Evolutionary conservation across 2,329 filamentous ascomycete genomes (phyloP).

Genomic region (Moelleriella libera): DNA sequence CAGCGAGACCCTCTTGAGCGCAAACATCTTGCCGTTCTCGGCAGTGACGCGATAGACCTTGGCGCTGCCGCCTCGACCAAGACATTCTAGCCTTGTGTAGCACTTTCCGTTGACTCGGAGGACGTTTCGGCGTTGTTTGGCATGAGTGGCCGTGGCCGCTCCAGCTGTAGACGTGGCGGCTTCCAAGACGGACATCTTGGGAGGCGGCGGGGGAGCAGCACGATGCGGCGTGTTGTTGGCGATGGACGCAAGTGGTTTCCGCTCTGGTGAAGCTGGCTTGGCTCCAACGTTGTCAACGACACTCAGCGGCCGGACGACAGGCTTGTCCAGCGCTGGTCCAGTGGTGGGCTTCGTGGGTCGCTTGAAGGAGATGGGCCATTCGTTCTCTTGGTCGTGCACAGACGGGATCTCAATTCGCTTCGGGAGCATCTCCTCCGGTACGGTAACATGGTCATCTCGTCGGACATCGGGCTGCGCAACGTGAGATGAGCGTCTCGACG

Average conservation of each 20-base stretch:
- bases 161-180: conserved; percentile 75
- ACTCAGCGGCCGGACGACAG: conserved; percentile 34
- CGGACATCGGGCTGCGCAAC: conserved; percentile 8
- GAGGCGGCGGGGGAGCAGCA: conserved; percentile 67
- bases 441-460: conserved; percentile 8
- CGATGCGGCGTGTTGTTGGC: conserved; percentile 61
- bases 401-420: conserved; percentile 42
- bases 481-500: conserved; percentile 16
- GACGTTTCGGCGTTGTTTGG: conserved; percentile 64
- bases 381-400: conserved; percentile 71
- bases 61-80: conserved; percentile 84
- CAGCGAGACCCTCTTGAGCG: conserved; percentile 81
- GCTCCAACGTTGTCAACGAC: conserved; percentile 25
- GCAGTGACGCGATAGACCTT: conserved; percentile 95
- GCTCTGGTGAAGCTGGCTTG: conserved; percentile 34
- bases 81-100: conserved; percentile 78
- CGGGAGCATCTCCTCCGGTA: conserved; percentile 6
- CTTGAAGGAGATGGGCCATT: conserved; percentile 56
- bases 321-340: conserved; percentile 40
- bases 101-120: conserved; percentile 81
- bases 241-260: conserved; percentile 38
- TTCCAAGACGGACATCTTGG: conserved; percentile 95
- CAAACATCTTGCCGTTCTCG: conserved; percentile 91
- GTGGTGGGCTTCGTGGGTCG: conserved; percentile 37
- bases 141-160: conserved; percentile 59